phyloP scores from a whole-genome alignment of 1,139 yeast genomes.

The Casaregolazyma suthepensis region DNA sequence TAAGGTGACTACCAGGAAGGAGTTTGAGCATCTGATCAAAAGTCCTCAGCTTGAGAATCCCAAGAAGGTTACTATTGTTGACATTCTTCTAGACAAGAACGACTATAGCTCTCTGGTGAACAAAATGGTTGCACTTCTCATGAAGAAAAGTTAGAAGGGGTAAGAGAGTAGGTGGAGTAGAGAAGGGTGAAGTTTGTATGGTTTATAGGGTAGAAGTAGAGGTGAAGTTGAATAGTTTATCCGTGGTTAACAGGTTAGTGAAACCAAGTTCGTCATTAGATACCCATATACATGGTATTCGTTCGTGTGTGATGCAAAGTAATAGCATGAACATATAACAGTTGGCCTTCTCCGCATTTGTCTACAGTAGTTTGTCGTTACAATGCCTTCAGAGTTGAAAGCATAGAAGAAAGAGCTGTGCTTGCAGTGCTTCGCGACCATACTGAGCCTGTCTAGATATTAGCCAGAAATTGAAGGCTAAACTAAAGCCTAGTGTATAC shows the following conservation, averaged over 20 bases:
- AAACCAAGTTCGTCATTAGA: constrained; percentile 30
- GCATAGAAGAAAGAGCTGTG: too few relatives aligned
- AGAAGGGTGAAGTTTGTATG: too few relatives aligned
- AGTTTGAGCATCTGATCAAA: constrained; percentile 34
- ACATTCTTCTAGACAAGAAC: constrained; percentile 49
- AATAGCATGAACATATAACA: too few relatives aligned
- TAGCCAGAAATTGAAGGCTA: too few relatives aligned
- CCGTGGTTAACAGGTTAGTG: too few relatives aligned
- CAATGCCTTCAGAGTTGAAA: too few relatives aligned
- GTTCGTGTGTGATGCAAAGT: constrained; percentile 26
- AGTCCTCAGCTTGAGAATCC: constrained; percentile 30
- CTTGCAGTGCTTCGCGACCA: too few relatives aligned
- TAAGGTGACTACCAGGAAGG: constrained; percentile 32
- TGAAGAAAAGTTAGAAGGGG: constrained; percentile 18
- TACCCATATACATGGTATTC: constrained; percentile 32
- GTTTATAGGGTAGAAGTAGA: constrained; percentile 20
- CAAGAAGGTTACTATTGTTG: constrained; percentile 47
- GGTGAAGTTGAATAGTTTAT: constrained; percentile 19
- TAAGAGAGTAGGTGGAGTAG: too few relatives aligned
- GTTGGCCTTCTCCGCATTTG: too few relatives aligned
- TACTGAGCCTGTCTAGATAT: too few relatives aligned
- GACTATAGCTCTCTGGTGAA: constrained; percentile 58
- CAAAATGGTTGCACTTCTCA: constrained; percentile 25
- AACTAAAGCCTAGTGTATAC: too few relatives aligned
- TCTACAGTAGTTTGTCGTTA: too few relatives aligned